Evolutionary conservation across 2,329 filamentous ascomycete genomes (phyloP), one percentile per base, ranked within the genome.

Genomic region (Aureobasidium namibiae): DNA sequence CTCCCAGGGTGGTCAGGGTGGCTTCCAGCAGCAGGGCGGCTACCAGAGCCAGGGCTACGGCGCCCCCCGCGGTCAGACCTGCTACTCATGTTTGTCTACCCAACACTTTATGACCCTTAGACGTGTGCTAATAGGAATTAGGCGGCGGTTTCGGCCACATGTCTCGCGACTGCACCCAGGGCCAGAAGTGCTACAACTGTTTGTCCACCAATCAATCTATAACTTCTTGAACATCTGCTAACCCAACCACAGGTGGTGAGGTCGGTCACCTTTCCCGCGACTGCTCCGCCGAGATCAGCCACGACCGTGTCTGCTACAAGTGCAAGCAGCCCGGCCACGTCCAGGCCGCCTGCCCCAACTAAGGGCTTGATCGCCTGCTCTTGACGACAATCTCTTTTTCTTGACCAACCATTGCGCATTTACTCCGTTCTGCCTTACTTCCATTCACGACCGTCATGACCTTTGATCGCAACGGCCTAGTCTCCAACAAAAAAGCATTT

Each of bases 111-210:
- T n/a, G n/a, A n/a, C n/a, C n/a, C n/a, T n/a, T n/a, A n/a, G n/a
- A n/a, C n/a, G n/a, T n/a, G n/a, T n/a, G n/a, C n/a, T n/a, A n/a
- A n/a, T n/a, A n/a, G n/a, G n/a, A n/a, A n/a, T n/a, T n/a, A n/a
- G n/a, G n/a, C 79, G 94, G 94, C 68, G 94, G 94, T 66, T 92
- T 90, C 73, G 92, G 92, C 71, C 94, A 99, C 81, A 92, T 96
- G 88, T 92, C 89, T 73, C 88, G 92, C 82, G 94, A 97, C 78
- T 99, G 94, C 79, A 95, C 92, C 69, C 95, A 97, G 76, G 94
- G 94, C 70, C 92, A 95, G 82, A 97, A 97, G 83, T 99, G 94
- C 87, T 99, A 97, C 86, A 96, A 96, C 85, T 97, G 94, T 85
- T 72, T 72, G 81, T 58, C 53, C 52, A 46, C 34, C 61, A 52